A percentile compares a stretch with the other conserved stretches of the same genome.
Evolutionary conservation across 2,329 filamentous ascomycete species (phyloP).

Genomic region (Monilinia vaccinii-corymbosi): DNA sequence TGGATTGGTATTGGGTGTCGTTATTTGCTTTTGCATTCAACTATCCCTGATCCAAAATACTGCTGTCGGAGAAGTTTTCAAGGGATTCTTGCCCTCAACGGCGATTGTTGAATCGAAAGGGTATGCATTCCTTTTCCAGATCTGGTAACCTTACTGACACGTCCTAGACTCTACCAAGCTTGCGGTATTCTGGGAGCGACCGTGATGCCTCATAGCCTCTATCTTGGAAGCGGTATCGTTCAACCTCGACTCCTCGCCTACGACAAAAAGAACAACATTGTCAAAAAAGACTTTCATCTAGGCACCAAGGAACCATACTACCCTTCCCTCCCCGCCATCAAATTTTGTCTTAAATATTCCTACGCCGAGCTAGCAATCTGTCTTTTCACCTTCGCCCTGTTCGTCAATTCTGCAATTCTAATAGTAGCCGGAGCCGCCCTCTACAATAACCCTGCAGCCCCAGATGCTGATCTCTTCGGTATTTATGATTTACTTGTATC

Average conservation of each 20-base stretch:
- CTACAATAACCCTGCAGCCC: conserved; percentile 47
- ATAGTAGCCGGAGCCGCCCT: conserved; percentile 74
- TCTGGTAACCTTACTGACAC: conserved; percentile 14
- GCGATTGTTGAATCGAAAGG: conserved; percentile 49
- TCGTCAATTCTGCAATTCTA: conserved; percentile 75
- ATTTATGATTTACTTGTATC: conserved; percentile 64
- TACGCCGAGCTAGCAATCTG: conserved; percentile 61
- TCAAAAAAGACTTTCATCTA: conserved; percentile 24
- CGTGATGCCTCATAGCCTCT: conserved; percentile 62
- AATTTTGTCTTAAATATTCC: conserved; percentile 63
- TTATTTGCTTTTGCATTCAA: conserved; percentile 63
- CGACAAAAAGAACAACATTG: conserved; percentile 47
- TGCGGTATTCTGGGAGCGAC: conserved; percentile 72
- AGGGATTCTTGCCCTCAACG: conserved; percentile 54
- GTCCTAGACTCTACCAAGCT: conserved; percentile 50
- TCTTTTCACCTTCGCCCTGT: conserved; percentile 74
- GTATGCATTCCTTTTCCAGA: conserved; percentile 23
- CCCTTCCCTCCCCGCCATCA: conserved; percentile 65
- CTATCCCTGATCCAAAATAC: conserved; percentile 51
- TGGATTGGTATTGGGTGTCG: conserved; percentile 56
- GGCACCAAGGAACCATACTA: conserved; percentile 49
- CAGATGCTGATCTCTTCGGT: conserved; percentile 68
- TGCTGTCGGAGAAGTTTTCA: conserved; percentile 49
- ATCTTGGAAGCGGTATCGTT: conserved; percentile 60
- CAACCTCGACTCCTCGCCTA: conserved; percentile 58